A percentile compares a stretch with the other conserved stretches of the same genome.
These are phyloP conservation scores for Irpex lacteus DNA, from an alignment of 1,284 basidiomycete genomes.

Conservation along the genomic window DNA sequence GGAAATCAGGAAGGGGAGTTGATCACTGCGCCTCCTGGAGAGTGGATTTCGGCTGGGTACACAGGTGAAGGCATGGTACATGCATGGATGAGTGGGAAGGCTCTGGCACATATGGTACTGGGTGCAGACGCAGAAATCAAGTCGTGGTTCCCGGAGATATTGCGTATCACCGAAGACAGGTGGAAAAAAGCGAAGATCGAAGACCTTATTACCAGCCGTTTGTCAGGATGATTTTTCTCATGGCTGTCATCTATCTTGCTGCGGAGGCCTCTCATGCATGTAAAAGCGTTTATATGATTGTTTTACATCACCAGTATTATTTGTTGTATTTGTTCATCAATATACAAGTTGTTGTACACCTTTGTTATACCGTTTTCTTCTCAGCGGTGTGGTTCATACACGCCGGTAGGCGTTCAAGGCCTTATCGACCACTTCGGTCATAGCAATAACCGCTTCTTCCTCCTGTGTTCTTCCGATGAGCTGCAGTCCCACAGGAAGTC, in stretches of 20 bases:
- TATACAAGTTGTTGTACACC: too few relatives aligned
- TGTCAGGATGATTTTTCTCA: not conserved
- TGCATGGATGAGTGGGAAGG: conserved; percentile 58
- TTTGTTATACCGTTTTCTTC: too few relatives aligned
- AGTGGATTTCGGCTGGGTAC: conserved; percentile 57
- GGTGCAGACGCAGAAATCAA: conserved; percentile 30
- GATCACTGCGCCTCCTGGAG: conserved; percentile 34
- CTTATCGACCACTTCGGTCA: conserved; percentile 36
- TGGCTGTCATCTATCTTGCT: not conserved
- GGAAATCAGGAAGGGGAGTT: conserved; percentile 10
- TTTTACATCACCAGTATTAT: not conserved
- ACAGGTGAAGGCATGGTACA: conserved; percentile 68
- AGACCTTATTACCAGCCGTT: conserved; percentile 26
- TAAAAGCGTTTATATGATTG: not conserved
- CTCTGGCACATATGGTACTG: conserved; percentile 56
- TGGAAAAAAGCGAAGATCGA: conserved; percentile 41
- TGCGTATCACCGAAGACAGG: conserved; percentile 47
- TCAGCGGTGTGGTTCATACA: not conserved
- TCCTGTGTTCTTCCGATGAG: conserved; percentile 46
- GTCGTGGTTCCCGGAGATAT: conserved; percentile 49
- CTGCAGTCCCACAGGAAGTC: conserved; percentile 50
- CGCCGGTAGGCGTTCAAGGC: conserved; percentile 24
- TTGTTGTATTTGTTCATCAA: too few relatives aligned
- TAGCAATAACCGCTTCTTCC: conserved; percentile 46
- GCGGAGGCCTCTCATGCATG: not conserved